Evolutionary conservation across 108 stramenopile species (phyloP).

Genomic region (Mayamaea pseudoterrestris): DNA sequence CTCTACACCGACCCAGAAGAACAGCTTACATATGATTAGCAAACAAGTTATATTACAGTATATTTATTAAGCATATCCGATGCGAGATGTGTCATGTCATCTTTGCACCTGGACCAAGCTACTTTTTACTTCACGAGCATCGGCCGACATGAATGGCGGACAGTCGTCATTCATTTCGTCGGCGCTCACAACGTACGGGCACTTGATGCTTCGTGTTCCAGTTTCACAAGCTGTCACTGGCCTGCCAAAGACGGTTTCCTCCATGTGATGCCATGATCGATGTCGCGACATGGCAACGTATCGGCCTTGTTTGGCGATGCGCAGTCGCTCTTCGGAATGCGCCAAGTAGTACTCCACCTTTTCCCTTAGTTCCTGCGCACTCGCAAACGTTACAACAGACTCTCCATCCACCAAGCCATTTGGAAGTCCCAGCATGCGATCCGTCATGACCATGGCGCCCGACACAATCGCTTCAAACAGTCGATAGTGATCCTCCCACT

Average conservation of each 20-base stretch:
- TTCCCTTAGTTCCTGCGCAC: conserved; percentile 10
- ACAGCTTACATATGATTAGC: too few species aligned
- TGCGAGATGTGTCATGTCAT: too few species aligned
- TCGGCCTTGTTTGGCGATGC: conserved; percentile 26
- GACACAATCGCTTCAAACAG: conserved; percentile 42
- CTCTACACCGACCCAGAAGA: too few species aligned
- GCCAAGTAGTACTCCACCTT: conserved; percentile 23
- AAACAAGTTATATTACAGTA: too few species aligned
- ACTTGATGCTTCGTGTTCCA: too few species aligned
- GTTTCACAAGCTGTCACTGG: too few species aligned
- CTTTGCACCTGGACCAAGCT: too few species aligned
- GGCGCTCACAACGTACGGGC: too few species aligned
- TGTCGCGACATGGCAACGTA: conserved; percentile 36
- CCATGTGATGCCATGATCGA: conserved; percentile 40
- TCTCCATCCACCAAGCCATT: conserved; percentile 16
- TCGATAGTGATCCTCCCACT: conserved; percentile 57
- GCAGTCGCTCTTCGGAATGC: conserved; percentile 19
- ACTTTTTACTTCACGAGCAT: too few species aligned
- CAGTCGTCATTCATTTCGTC: too few species aligned
- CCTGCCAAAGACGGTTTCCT: conserved; percentile 43
- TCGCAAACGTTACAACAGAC: conserved; percentile 34
- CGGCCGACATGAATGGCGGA: too few species aligned
- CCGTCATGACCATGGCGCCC: conserved; percentile 53
- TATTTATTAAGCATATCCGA: too few species aligned
- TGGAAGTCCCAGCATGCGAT: conserved; percentile 33